Conservation (phyloP, 441 rosid genomes). For the Breynia disticha region DNA sequence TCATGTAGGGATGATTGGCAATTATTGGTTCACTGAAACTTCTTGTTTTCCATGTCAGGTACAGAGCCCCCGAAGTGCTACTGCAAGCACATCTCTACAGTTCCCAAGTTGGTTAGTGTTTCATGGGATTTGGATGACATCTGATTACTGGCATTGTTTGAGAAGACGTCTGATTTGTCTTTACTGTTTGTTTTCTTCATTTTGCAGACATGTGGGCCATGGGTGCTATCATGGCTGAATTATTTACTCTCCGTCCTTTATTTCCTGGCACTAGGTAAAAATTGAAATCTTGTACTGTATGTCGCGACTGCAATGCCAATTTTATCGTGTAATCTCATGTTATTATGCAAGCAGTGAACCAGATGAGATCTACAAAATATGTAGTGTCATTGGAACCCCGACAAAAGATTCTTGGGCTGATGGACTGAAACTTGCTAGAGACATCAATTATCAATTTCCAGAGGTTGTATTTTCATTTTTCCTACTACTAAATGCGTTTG, state of each 20-base stretch:
- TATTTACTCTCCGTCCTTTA: conserved; percentile 75
- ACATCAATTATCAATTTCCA: conserved; percentile 71
- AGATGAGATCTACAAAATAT: conserved; percentile 92
- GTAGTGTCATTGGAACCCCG: conserved; percentile 80
- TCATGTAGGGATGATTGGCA: neutral
- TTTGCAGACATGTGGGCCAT: conserved; percentile 82
- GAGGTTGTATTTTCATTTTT: conserved; percentile 28
- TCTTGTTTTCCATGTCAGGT: conserved; percentile 34
- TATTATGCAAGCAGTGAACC: conserved; percentile 61
- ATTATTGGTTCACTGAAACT: neutral
- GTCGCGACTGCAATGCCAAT: neutral
- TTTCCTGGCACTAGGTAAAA: conserved; percentile 80
- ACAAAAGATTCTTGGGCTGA: conserved; percentile 71
- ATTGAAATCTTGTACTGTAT: neutral
- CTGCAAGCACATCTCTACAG: conserved; percentile 71
- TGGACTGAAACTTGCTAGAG: conserved; percentile 75
- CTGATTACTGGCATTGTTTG: neutral
- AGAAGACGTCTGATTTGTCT: neutral
- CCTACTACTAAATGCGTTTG: neutral
- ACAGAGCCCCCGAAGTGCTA: conserved; percentile 93
- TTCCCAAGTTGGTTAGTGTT: conserved; percentile 75
- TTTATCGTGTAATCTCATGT: neutral
- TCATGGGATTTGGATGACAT: neutral
- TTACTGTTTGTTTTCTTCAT: neutral
- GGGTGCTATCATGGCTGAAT: conserved; percentile 95